These are phyloP conservation scores for Talaromyces atroroseus DNA, from an alignment of 2,329 filamentous ascomycete genomes.

Conservation along the genomic window DNA sequence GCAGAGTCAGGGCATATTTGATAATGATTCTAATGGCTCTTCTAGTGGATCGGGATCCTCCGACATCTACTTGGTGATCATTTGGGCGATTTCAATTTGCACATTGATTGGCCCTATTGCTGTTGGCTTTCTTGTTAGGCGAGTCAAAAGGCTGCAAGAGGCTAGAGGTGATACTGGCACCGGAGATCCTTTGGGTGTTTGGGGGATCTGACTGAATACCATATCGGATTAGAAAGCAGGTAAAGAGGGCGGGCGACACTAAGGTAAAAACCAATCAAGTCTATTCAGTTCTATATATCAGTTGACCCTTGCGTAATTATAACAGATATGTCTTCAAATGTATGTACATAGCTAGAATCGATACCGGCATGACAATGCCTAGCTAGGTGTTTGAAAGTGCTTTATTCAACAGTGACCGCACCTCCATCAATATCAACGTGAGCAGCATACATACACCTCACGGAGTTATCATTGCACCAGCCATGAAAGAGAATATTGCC, in stretches of 20 bases:
- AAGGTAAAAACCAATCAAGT: neutral
- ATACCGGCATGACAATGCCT: neutral
- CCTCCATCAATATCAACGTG: slow-evolving; percentile 17
- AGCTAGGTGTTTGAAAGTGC: neutral
- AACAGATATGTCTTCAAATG: neutral
- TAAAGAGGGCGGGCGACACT: no score
- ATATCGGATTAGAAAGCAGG: no score
- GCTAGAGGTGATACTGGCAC: slow-evolving; percentile 14
- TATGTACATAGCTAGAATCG: neutral
- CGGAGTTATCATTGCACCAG: slow-evolving; percentile 21
- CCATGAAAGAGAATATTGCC: slow-evolving; percentile 32
- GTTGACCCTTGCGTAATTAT: neutral
- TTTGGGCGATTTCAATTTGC: slow-evolving; percentile 52
- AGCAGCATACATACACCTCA: slow-evolving; percentile 28
- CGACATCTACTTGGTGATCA: slow-evolving; percentile 48
- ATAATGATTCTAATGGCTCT: neutral
- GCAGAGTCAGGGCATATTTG: slow-evolving; percentile 49
- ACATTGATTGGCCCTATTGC: slow-evolving; percentile 49
- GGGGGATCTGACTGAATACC: slow-evolving; percentile 28
- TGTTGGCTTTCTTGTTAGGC: slow-evolving; percentile 44
- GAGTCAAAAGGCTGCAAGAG: slow-evolving; percentile 38
- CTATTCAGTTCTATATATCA: neutral
- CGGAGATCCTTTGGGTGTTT: slow-evolving; percentile 38
- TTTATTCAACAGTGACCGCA: neutral
- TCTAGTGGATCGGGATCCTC: slow-evolving; percentile 22